Evolutionary conservation across 176 grass and related monocot species (phyloP).

Genomic region (Cocos nucifera): DNA sequence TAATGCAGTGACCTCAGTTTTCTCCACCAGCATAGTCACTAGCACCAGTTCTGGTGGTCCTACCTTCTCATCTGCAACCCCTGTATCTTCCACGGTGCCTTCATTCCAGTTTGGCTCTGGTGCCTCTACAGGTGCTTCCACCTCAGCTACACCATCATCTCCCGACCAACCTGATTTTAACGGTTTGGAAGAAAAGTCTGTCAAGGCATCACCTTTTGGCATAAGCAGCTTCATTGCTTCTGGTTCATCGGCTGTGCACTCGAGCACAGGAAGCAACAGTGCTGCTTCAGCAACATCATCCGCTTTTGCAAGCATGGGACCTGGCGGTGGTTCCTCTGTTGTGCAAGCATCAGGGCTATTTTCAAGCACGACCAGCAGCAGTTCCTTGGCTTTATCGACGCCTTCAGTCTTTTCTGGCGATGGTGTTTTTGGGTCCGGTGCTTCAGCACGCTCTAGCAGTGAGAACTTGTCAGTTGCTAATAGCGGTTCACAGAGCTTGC

Average conservation of each 20-base stretch:
- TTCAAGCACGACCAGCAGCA: not conserved
- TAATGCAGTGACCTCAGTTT: not conserved
- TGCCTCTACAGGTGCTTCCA: not conserved
- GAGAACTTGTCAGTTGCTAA: not conserved
- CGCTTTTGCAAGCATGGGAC: not conserved
- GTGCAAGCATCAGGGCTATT: not conserved
- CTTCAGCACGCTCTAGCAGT: constrained; percentile 4
- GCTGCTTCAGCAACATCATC: not conserved
- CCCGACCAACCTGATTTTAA: not conserved
- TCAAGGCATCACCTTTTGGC: not conserved
- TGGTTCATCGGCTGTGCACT: not conserved
- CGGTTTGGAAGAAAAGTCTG: not conserved
- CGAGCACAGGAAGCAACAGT: not conserved
- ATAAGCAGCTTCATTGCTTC: not conserved
- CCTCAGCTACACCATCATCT: not conserved
- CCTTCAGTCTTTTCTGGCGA: not conserved
- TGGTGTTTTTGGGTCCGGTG: constrained; percentile 3
- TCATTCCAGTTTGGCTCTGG: constrained; percentile 6
- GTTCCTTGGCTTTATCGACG: not conserved
- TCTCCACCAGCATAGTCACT: not conserved
- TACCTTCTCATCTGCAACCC: not conserved
- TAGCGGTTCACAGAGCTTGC: constrained; percentile 3
- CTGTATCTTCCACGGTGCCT: not conserved
- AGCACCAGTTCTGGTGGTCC: not conserved
- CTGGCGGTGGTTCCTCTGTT: constrained; percentile 1